These are phyloP conservation scores for Fusarium humuli DNA, from an alignment of 2,329 filamentous ascomycete species.

Conservation along the genomic window DNA sequence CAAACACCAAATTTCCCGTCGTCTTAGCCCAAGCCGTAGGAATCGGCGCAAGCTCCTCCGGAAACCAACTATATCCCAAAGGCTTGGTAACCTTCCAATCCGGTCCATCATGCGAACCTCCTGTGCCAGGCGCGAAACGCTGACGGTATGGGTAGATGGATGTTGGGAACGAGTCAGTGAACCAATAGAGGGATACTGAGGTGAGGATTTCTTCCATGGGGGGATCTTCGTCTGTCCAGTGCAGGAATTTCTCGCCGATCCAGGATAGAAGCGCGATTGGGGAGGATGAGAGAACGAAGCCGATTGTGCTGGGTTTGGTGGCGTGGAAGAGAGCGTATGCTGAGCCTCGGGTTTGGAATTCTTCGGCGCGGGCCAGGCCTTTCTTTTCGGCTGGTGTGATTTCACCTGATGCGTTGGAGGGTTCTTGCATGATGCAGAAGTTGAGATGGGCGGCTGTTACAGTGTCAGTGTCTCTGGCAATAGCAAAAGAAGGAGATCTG, in stretches of 20 bases:
- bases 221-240: slow-evolving; percentile 10
- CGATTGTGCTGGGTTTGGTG: slow-evolving; percentile 8
- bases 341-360: background rate
- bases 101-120: rapidly evolving
- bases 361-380: background rate
- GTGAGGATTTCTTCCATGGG: background rate
- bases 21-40: background rate
- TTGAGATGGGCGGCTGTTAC: background rate
- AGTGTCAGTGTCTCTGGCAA: background rate
- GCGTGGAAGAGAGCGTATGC: slow-evolving; percentile 3
- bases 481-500: rapidly evolving
- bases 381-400: background rate
- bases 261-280: slow-evolving; percentile 8
- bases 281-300: background rate
- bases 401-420: background rate
- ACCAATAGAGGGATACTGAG: slow-evolving; percentile 1
- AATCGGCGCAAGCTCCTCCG: slow-evolving; percentile 7
- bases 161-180: background rate
- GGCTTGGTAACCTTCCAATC: slow-evolving; percentile 2
- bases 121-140: rapidly evolving
- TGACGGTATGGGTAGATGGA: slow-evolving; percentile 15
- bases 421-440: background rate
- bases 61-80: slow-evolving; percentile 12
- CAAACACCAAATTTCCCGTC: background rate
- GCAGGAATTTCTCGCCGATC: slow-evolving; percentile 8